These are phyloP conservation scores for Tylopilus rubrobrunneus DNA, from an alignment of 768 basidiomycete genomes.

Conservation along the genomic window DNA sequence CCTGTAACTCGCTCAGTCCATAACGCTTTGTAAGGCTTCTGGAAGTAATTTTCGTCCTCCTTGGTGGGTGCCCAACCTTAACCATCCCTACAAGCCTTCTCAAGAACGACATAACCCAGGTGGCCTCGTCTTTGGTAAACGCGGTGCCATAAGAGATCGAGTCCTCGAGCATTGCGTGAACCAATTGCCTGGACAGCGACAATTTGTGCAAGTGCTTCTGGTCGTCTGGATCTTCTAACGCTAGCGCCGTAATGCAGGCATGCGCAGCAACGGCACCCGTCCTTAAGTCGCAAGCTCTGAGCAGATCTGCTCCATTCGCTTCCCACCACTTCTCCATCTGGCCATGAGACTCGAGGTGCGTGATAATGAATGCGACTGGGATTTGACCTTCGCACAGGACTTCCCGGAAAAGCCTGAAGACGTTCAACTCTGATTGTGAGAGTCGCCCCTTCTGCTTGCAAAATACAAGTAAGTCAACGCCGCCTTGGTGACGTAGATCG, in stretches of 20 bases:
- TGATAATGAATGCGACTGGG: conserved; percentile 38
- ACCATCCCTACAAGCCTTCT: conserved; percentile 17
- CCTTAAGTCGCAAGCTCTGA: conserved; percentile 8
- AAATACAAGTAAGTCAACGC: conserved; percentile 38
- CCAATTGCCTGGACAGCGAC: conserved; percentile 11
- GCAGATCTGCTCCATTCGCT: conserved; percentile 14
- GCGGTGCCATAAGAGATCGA: conserved; percentile 16
- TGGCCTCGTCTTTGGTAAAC: conserved; percentile 12
- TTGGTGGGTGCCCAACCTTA: conserved; percentile 2
- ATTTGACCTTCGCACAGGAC: conserved; percentile 36
- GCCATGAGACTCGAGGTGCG: conserved; percentile 32
- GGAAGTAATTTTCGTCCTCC: conserved; percentile 7
- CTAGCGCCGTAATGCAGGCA: conserved; percentile 28
- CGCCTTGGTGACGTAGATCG: conserved; percentile 25
- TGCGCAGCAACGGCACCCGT: conserved; percentile 19
- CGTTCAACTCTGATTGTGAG: conserved; percentile 23
- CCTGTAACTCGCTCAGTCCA: conserved; percentile 17
- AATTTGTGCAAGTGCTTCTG: conserved; percentile 4
- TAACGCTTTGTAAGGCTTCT: conserved; percentile 15
- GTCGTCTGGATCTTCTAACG: not conserved
- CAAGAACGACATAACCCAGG: conserved; percentile 25
- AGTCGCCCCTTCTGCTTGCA: conserved; percentile 32
- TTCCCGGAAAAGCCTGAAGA: conserved; percentile 35
- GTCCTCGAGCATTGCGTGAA: conserved; percentile 20
- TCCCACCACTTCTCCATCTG: conserved; percentile 34